A percentile compares a stretch with the other conserved stretches of the same genome.
phyloP scores from a whole-genome alignment of 208 protist species.

The Leishmania tropica region DNA sequence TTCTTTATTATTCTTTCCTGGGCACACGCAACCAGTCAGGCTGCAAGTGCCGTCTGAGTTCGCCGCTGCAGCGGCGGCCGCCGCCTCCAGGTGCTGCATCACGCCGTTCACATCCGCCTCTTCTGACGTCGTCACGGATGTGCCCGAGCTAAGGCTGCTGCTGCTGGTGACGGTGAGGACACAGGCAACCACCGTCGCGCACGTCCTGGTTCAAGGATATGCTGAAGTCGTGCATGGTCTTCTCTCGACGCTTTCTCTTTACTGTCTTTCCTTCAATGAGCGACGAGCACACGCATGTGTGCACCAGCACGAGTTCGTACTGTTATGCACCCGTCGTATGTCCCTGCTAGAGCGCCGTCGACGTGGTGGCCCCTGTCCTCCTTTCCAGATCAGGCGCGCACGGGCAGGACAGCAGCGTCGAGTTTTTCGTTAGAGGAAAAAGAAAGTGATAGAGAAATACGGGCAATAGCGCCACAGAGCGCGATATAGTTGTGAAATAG shows the following conservation, averaged over 20 bases:
- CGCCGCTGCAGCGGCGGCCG: slow-evolving; percentile 3
- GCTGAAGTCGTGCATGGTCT: neutral
- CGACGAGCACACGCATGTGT: neutral
- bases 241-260: neutral
- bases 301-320: neutral
- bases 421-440: neutral
- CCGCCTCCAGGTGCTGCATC: slow-evolving; percentile 1
- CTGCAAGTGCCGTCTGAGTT: neutral
- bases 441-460: neutral
- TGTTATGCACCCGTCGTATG: neutral
- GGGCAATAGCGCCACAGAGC: too few relatives aligned
- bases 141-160: neutral
- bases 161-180: neutral
- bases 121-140: neutral
- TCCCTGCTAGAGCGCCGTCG: neutral
- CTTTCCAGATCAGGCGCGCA: neutral
- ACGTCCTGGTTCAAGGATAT: neutral
- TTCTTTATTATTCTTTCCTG: neutral
- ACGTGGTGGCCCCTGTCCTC: neutral
- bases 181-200: neutral
- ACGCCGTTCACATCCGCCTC: neutral
- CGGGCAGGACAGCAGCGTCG: neutral
- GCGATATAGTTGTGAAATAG: neutral
- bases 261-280: neutral
- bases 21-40: neutral